Percentiles rank a stretch among this genome's conserved stretches.
phyloP scores from a whole-genome alignment of 352 stramenopile species.

The Pelagophyceae sp. region DNA sequence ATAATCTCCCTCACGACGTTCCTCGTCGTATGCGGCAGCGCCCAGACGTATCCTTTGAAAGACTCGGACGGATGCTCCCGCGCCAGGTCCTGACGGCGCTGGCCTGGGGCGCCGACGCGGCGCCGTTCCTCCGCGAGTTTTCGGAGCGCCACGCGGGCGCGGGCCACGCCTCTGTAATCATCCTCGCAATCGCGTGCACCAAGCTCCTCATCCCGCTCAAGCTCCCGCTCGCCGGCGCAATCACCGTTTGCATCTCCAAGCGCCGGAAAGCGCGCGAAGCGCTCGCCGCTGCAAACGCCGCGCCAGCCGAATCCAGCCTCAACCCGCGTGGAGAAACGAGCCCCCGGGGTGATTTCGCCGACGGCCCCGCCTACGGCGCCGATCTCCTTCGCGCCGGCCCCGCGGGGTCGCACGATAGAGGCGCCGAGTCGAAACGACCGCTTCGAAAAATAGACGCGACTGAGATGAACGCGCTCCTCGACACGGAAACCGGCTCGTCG shows the following conservation, averaged over 20 bases:
- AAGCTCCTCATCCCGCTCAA: background rate
- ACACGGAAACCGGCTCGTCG: too few relatives aligned
- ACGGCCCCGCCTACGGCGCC: too few relatives aligned
- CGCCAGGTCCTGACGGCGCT: background rate
- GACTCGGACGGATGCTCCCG: background rate
- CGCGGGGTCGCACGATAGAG: too few relatives aligned
- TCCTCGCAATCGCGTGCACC: constrained; percentile 1
- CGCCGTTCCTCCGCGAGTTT: background rate
- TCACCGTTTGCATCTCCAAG: background rate
- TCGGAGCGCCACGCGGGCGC: background rate
- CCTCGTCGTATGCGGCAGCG: background rate
- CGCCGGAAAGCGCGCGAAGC: too few relatives aligned
- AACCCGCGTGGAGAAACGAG: too few relatives aligned
- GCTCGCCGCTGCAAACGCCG: too few relatives aligned
- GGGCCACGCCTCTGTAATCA: background rate
- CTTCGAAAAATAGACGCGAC: too few relatives aligned
- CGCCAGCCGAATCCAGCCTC: too few relatives aligned
- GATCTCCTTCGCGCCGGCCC: too few relatives aligned
- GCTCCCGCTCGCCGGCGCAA: background rate
- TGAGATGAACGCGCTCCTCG: too few relatives aligned
- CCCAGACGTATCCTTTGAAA: background rate
- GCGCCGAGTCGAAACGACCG: too few relatives aligned
- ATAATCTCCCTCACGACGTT: background rate
- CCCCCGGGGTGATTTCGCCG: too few relatives aligned
- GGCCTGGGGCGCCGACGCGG: background rate